phyloP scores from a whole-genome alignment of 805 yeast genomes.

The Candida orba region DNA sequence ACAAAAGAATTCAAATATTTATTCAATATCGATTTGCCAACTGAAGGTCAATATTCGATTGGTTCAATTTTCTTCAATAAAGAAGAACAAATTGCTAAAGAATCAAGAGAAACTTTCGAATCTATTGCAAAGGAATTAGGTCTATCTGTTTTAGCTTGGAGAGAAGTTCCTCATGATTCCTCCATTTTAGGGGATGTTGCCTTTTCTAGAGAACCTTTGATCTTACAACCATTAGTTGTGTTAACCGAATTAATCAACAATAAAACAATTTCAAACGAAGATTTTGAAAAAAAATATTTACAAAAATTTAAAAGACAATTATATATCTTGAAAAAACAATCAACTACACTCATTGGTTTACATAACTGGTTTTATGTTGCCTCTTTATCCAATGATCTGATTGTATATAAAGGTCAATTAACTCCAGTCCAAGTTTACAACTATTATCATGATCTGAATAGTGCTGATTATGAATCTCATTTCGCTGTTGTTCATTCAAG shows the following conservation, averaged over 20 bases:
- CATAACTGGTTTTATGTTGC: conserved; percentile 98
- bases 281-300: conserved; percentile 48
- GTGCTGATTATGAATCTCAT: conserved; percentile 89
- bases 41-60: conserved; percentile 82
- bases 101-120: conserved; percentile 73
- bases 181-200: conserved; percentile 93
- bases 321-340: conserved; percentile 80
- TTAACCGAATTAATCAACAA: conserved; percentile 42
- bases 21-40: conserved; percentile 62
- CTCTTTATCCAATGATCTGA: conserved; percentile 80
- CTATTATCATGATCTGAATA: conserved; percentile 87
- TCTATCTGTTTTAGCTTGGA: conserved; percentile 86
- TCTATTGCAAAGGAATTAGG: conserved; percentile 70
- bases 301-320: conserved; percentile 74
- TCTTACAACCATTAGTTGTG: conserved; percentile 90
- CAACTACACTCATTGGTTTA: conserved; percentile 84
- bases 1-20: conserved; percentile 73
- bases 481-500: conserved; percentile 96
- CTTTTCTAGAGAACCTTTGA: conserved; percentile 82
- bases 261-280: conserved; percentile 35
- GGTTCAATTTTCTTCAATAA: conserved; percentile 93
- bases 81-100: conserved; percentile 59
- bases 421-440: conserved; percentile 95
- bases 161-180: conserved; percentile 92
- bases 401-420: conserved; percentile 95